A percentile compares a stretch with the other conserved stretches of the same genome.
These are phyloP conservation scores for Thymus quinquecostatus DNA, from an alignment of 257 asterid species.

Conservation along the genomic window DNA sequence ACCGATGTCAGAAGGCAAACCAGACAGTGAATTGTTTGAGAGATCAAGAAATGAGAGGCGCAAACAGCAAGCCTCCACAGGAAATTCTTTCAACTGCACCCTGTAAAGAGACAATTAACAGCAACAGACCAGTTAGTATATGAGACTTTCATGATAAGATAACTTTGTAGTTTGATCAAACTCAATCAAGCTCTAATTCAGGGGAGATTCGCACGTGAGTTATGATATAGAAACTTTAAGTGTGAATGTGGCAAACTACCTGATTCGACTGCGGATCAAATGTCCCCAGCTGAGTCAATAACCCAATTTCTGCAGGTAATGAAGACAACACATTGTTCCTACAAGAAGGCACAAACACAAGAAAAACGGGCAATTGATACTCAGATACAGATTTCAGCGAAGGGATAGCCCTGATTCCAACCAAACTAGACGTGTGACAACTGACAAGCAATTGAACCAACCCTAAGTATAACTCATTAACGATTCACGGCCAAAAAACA, in stretches of 20 bases:
- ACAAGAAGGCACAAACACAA: slow-evolving; percentile 33
- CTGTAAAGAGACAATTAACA: too few species aligned
- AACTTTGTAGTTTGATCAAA: slow-evolving; percentile 20
- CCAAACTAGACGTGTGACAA: slow-evolving; percentile 15
- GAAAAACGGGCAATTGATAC: slow-evolving; percentile 6
- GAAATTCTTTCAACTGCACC: slow-evolving; percentile 93
- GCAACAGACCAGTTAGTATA: slow-evolving; percentile 25
- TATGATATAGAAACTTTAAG: slow-evolving; percentile 16
- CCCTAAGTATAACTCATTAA: slow-evolving; percentile 98
- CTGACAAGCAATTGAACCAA: slow-evolving; percentile 37
- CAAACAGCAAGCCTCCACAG: slow-evolving; percentile 88
- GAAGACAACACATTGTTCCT: slow-evolving; percentile 75
- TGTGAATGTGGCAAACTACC: slow-evolving; percentile 48
- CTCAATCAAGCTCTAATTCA: slow-evolving; percentile 17
- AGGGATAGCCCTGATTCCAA: slow-evolving; percentile 18
- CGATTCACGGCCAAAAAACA: too few species aligned
- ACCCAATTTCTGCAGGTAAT: slow-evolving; percentile 83
- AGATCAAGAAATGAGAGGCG: slow-evolving; percentile 82
- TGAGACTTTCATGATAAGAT: slow-evolving; percentile 26
- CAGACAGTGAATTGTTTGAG: slow-evolving; percentile 89
- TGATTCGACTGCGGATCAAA: slow-evolving; percentile 96
- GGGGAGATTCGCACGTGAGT: slow-evolving; percentile 17
- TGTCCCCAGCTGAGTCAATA: slow-evolving; percentile 76
- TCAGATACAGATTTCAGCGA: slow-evolving; percentile 22
- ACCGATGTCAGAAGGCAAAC: slow-evolving; percentile 95